A percentile compares a stretch with the other conserved stretches of the same genome.
Evolutionary conservation across 2,329 filamentous ascomycete species (phyloP).

Genomic region (Pyrenophora graminea): DNA sequence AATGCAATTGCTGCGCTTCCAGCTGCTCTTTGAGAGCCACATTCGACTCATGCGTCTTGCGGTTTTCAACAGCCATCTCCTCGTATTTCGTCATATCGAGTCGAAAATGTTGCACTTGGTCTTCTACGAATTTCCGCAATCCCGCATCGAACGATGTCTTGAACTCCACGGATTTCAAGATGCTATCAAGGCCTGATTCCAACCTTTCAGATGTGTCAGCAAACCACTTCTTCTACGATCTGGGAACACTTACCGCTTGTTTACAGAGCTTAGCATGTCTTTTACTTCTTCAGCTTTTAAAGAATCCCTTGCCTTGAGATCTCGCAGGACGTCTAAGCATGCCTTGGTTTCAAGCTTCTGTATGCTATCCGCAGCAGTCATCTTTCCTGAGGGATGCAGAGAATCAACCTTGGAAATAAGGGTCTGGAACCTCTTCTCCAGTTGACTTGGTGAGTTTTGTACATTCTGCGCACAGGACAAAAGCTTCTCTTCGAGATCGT

Average conservation of each 20-base stretch:
- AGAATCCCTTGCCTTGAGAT: constrained; percentile 18
- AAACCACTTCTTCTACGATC: neutral
- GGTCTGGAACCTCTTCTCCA: constrained; percentile 13
- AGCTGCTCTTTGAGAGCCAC: constrained; percentile 21
- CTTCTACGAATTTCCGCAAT: constrained; percentile 16
- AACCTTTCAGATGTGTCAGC: constrained; percentile 22
- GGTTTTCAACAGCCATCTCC: constrained; percentile 20
- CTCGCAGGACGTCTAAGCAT: constrained; percentile 23
- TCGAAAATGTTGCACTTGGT: constrained; percentile 22
- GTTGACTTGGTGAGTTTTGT: constrained; percentile 7
- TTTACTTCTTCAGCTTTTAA: constrained; percentile 31
- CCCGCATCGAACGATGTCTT: constrained; percentile 6
- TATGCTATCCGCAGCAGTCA: neutral
- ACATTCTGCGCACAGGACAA: constrained; percentile 20
- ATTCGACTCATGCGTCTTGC: constrained; percentile 19
- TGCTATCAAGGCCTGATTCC: constrained; percentile 18
- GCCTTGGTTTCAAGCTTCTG: constrained; percentile 17
- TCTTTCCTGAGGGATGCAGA: constrained; percentile 17
- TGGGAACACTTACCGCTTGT: constrained; percentile 23
- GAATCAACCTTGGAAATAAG: constrained; percentile 20
- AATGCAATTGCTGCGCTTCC: constrained; percentile 19
- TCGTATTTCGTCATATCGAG: constrained; percentile 26
- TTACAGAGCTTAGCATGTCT: constrained; percentile 26
- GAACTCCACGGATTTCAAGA: constrained; percentile 8
- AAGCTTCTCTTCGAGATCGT: constrained; percentile 28